Base-by-base conservation (phyloP, 495 filamentous ascomycete species). In the Mytilinidion resinicola region DNA sequence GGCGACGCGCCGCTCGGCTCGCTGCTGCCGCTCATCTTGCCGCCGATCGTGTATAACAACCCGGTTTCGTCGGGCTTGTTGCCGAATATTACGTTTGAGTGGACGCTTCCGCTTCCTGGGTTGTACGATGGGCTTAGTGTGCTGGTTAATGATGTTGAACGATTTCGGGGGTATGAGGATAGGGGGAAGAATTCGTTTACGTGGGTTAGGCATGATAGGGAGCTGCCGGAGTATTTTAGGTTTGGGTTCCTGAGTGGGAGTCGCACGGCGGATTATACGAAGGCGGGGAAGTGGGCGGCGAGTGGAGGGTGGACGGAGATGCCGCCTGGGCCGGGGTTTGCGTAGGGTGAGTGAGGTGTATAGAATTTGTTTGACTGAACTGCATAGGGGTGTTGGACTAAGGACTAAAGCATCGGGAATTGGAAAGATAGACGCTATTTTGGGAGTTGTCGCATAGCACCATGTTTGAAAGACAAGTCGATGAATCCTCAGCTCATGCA, bases 121-220 rank as follows among this genome's bases (percentile, higher is more conserved):
- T 62, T 72, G n/a, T 77, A 75, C 49, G 84, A 95, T 65, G 93
- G 92, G 0, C 77, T 97, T 15, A 92, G 88, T 58, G 82, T 96
- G 15, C 73, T 98, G 0, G 86, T 98, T 21, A 96, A 98, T 67
- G 93, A 98, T 60, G 93, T 98, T 0, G 93, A 98, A 70, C 76
- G 91, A 56, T 92, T 69, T 47, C 30, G 65, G 1, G 70, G 67
- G 6, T 74, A 74, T 59, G 64, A 64, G 35, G 70, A 69, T 61
- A 64, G 43, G 20, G 53, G 59, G 19, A 48, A 51, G 58, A 47
- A 63, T 25, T 52, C 33, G 10, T 65, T 62, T 39, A 67, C 59
- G 9, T 74, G 65, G 69, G 58, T 55, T 21, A 50, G 55, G 34
- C 46, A 64, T 51, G 39, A 48, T 17, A 49, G 51, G n/a, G 54